Percentiles rank a stretch among this genome's conserved stretches.
Conservation (phyloP, 768 basidiomycete species). For the Saitozyma podzolica region DNA sequence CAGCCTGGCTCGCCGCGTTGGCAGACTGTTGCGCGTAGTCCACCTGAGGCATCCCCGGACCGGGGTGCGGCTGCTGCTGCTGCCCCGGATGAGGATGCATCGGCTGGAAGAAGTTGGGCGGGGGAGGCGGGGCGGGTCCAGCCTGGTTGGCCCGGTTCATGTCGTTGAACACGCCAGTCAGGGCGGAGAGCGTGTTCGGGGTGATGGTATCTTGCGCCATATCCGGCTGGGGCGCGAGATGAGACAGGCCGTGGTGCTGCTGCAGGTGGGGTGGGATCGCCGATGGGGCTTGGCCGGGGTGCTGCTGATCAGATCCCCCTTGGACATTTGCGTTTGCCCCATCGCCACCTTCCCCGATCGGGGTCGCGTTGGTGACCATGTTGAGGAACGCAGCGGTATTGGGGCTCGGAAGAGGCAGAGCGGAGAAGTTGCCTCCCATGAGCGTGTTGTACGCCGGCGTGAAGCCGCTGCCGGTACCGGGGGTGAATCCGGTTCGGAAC, state of each 20-base stretch:
- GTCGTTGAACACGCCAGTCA: constrained; percentile 73
- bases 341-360: constrained; percentile 30
- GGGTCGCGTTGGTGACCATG: constrained; percentile 72
- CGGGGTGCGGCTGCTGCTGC: constrained; percentile 13
- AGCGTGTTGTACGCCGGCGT: constrained; percentile 60
- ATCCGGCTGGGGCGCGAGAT: constrained; percentile 22
- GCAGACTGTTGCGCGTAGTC: constrained; percentile 55
- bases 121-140: constrained; percentile 9
- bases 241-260: constrained; percentile 27
- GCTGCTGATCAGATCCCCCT: constrained; percentile 2
- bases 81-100: constrained; percentile 6
- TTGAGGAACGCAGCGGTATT: constrained; percentile 89
- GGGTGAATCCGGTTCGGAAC: constrained; percentile 81
- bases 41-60: constrained; percentile 20
- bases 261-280: constrained; percentile 43
- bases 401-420: constrained; percentile 78
- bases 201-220: constrained; percentile 57
- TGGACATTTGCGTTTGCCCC: constrained; percentile 11
- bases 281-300: constrained; percentile 20
- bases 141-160: constrained; percentile 40
- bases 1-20: constrained; percentile 68
- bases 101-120: constrained; percentile 12
- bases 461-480: constrained; percentile 67
- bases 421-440: constrained; percentile 57
- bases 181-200: constrained; percentile 70